Conservation (phyloP, 306 rosid species). For the Rosa chinensis region DNA sequence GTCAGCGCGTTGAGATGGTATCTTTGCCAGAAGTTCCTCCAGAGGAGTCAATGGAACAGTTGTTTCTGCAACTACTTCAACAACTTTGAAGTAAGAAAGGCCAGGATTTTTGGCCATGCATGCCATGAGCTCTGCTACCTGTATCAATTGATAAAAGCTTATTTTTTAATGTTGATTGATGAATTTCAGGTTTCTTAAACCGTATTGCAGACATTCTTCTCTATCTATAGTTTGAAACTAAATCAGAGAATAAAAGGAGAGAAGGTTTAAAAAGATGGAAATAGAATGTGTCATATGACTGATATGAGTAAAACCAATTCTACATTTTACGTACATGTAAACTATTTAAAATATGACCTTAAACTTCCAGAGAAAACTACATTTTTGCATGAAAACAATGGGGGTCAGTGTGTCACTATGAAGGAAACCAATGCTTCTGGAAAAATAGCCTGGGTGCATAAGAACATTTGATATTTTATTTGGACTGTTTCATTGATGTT, state of each 20-base stretch:
- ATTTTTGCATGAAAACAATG: not conserved
- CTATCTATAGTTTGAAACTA: not conserved
- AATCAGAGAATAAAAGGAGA: not conserved
- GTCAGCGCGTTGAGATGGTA: conserved; percentile 70
- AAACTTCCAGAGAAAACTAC: not conserved
- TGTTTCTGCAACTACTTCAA: conserved; percentile 89
- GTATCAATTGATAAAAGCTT: conserved; percentile 30
- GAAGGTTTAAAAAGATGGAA: not conserved
- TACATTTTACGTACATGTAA: not conserved
- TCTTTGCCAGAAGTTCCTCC: conserved; percentile 77
- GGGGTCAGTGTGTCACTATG: not conserved
- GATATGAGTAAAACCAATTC: not conserved
- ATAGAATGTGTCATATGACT: not conserved
- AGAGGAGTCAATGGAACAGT: conserved; percentile 76
- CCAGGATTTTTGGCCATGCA: conserved; percentile 67
- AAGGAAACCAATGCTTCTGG: not conserved
- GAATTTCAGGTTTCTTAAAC: not conserved
- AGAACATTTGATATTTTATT: not conserved
- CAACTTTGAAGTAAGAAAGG: conserved; percentile 79
- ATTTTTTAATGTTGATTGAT: conserved; percentile 10
- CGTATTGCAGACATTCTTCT: not conserved
- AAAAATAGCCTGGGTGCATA: not conserved
- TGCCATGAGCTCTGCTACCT: conserved; percentile 96
- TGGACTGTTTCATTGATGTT: not conserved
- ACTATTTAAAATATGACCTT: not conserved